These are phyloP conservation scores for Camelina hispida DNA, from an alignment of 345 rosid species.

Conservation along the genomic window DNA sequence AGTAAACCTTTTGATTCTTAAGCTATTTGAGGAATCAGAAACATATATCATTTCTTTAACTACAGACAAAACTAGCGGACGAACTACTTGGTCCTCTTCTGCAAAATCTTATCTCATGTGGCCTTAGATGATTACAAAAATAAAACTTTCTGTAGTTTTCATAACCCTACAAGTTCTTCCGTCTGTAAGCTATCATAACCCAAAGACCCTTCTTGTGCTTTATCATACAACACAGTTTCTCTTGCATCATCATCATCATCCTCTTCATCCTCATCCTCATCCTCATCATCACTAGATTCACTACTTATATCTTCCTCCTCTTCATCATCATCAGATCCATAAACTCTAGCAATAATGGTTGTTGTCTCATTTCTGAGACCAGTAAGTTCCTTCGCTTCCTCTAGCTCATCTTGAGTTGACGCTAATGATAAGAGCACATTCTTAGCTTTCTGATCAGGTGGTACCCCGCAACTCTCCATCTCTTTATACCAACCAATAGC, in stretches of 20 bases:
- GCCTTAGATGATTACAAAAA: constrained; percentile 36
- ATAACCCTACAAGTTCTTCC: constrained; percentile 42
- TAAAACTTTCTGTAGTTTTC: constrained; percentile 7
- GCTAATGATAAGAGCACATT: constrained; percentile 84
- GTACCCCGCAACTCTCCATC: constrained; percentile 70
- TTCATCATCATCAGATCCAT: constrained; percentile 41
- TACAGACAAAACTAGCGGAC: constrained; percentile 27
- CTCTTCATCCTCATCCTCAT: constrained; percentile 25
- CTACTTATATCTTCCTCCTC: constrained; percentile 40
- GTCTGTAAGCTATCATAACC: constrained; percentile 31
- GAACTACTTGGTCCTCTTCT: constrained; percentile 32
- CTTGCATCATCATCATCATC: constrained; percentile 41
- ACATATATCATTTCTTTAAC: constrained; percentile 33
- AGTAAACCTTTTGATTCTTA: constrained; percentile 12
- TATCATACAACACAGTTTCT: constrained; percentile 36
- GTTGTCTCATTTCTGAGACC: constrained; percentile 46
- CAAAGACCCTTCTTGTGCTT: constrained; percentile 37
- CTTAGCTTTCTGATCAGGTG: constrained; percentile 89
- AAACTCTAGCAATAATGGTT: constrained; percentile 36
- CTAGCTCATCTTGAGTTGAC: constrained; percentile 62
- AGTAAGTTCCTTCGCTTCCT: constrained; percentile 65
- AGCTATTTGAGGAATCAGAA: background rate
- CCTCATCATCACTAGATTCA: constrained; percentile 37
- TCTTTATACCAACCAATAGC: constrained; percentile 86
- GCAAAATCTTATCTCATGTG: constrained; percentile 39